Base-by-base conservation (phyloP, 1,139 yeast species). In the Debaryomyces sp. region DNA sequence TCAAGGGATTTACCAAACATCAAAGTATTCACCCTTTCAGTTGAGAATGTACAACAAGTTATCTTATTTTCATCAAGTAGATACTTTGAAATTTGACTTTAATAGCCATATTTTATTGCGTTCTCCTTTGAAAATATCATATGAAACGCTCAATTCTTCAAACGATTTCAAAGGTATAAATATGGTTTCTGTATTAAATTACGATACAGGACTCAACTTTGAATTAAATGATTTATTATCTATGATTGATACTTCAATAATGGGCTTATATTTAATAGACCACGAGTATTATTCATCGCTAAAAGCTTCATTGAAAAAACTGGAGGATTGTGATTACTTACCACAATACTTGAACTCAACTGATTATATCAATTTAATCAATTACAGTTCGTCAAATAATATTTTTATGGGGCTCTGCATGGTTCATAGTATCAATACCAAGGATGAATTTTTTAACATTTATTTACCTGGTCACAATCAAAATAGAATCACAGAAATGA, bases 371-470 rank as follows among this genome's bases (percentile, higher is more conserved):
- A 53, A 53, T 5, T 32, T 64, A 13, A 42, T 56, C 5, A 58
- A 59, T n/a, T 49, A 48, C 30, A 48, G 54, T 36, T 9, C 53
- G 24, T 13, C 54, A 21, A 40, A 53, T 45, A 50, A 57, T 4
- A 43, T 46, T n/a, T 73, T 65, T 47, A 45, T 60, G 41, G 82
- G 85, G 0, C 61, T 84, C 12, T 76, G 77, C 1, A 66, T 86
- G 43, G 67, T 87, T 2, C 94, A 87, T 60, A 85, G 94, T 2
- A 68, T 89, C n/a, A 80, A 87, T 57, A 49, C 54, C 0, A 51
- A 54, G 0, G 60, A 68, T 1, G 61, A 67, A 8, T 59, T 68
- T 30, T 59, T 88, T 45, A 84, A 87, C 51, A 48, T 90, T 1
- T 84, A 88, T 56, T 68, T 87, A 0, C 90, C 95, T 0, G 49